phyloP scores from a whole-genome alignment of 805 yeast genomes.

The Kluyveromyces wickerhamii region DNA sequence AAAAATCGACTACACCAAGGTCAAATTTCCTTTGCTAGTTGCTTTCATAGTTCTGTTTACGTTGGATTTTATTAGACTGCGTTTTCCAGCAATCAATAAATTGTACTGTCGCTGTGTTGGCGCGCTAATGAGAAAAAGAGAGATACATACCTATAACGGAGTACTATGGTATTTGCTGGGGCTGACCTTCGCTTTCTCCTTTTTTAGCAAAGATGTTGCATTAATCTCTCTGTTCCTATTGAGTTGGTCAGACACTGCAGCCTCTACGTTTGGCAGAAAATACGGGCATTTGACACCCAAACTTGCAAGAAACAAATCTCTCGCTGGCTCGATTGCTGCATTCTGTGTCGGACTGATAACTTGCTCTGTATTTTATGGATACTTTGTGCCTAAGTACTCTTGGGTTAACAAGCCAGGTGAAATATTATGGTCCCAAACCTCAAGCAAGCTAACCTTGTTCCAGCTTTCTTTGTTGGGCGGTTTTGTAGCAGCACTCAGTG shows the following conservation, averaged over 20 bases:
- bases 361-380: slow-evolving; percentile 64
- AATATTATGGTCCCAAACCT: slow-evolving; percentile 57
- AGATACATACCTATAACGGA: slow-evolving; percentile 69
- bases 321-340: slow-evolving; percentile 90
- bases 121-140: slow-evolving; percentile 77
- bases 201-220: slow-evolving; percentile 74
- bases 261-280: slow-evolving; percentile 84
- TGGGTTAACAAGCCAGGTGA: slow-evolving; percentile 47
- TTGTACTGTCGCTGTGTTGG: slow-evolving; percentile 64
- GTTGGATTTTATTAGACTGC: slow-evolving; percentile 63
- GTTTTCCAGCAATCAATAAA: slow-evolving; percentile 52
- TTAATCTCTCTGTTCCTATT: slow-evolving; percentile 68
- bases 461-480: slow-evolving; percentile 60
- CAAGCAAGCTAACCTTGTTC: slow-evolving; percentile 48
- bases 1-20: slow-evolving; percentile 47
- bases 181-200: slow-evolving; percentile 55
- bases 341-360: slow-evolving; percentile 60
- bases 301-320: slow-evolving; percentile 63
- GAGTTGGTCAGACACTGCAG: slow-evolving; percentile 98
- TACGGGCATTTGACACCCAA: slow-evolving; percentile 81
- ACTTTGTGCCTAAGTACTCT: slow-evolving; percentile 57
- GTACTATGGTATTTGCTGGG: slow-evolving; percentile 85
- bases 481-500: slow-evolving; percentile 76
- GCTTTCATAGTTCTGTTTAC: slow-evolving; percentile 49
- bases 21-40: slow-evolving; percentile 51